Base-by-base conservation (phyloP, 495 filamentous ascomycete species). In the Symbiotaphrina buchneri region DNA sequence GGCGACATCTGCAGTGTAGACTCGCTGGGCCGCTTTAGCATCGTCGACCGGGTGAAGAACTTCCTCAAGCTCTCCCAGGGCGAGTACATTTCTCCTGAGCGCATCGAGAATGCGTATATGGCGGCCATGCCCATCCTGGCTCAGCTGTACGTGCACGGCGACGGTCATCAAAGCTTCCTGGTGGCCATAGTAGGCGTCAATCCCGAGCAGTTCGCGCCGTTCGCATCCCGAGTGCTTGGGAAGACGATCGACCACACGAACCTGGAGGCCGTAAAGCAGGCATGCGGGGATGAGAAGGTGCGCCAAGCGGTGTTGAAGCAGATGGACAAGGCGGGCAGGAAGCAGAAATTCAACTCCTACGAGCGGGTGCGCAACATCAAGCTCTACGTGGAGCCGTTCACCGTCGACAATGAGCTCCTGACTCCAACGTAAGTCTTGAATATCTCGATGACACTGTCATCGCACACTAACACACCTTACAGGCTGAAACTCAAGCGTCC, bases 41-140 rank as follows among this genome's bases (percentile, higher is more conserved):
- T 97, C 51, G 74, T 97, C 42, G 87, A 97, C 53, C 82, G 87
- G 39, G 73, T 82, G 44, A 97, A 97, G 74, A 95, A 97, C 52
- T 78, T 95, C 10, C 71, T 97, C 45, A 97, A 97, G 65, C 66
- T 97, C 26, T 76, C 87, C 0, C 87, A 97, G 49, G 87, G 87
- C 48, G 87, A 97, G 58, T 97, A 97, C 50, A 79, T 97, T 41
- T 94, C 83, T 18, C 87, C 87, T 16, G 87, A 97, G 56, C 78
- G 85, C 19, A 73, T 97, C 44, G 87, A 97, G 61, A 93, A 93
- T 53, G 69, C 90, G 11, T 79, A 82, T 47, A 62, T 93, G 35
- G 76, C 76, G 22, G 76, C 74, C 55, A 64, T 73, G 32, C 74
- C 63, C 37, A 67, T 79, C 34, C 55, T 95, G 15, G 63, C 69